These are phyloP conservation scores for Butyriboletus loyo DNA, from an alignment of 768 basidiomycete genomes.

Conservation along the genomic window DNA sequence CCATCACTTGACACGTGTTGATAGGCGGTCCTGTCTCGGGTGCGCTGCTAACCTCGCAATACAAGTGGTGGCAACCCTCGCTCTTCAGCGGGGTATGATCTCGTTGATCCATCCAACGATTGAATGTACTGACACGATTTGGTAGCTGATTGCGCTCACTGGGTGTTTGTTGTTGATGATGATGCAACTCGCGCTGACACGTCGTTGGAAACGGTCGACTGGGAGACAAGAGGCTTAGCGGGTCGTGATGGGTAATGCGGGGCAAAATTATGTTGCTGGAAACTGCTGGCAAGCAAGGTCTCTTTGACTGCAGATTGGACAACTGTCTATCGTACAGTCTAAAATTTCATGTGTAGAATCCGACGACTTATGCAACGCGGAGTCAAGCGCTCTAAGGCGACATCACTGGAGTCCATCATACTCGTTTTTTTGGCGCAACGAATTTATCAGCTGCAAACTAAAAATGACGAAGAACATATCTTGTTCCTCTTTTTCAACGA, in stretches of 20 bases:
- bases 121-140: background rate
- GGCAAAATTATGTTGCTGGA: too few species aligned
- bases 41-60: slow-evolving; percentile 47
- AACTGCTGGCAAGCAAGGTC: too few species aligned
- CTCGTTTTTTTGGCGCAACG: too few species aligned
- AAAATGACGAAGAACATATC: slow-evolving; percentile 81
- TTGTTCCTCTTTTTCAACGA: slow-evolving; percentile 5
- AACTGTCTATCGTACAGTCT: too few species aligned
- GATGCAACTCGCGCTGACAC: slow-evolving; percentile 10
- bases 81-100: too few species aligned
- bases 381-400: too few species aligned
- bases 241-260: background rate
- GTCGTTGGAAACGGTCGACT: background rate
- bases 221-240: background rate
- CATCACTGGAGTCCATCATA: too few species aligned
- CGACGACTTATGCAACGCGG: too few species aligned
- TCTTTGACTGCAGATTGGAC: too few species aligned
- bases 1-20: background rate
- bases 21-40: slow-evolving; percentile 55
- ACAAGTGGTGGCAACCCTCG: slow-evolving; percentile 59
- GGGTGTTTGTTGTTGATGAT: slow-evolving; percentile 1
- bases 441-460: slow-evolving; percentile 85
- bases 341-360: too few species aligned
- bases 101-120: background rate
- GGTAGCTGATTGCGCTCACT: slow-evolving; percentile 9